Evolutionary conservation across 163 green algal genomes (phyloP).

Genomic region (Chlorella variabilis): DNA sequence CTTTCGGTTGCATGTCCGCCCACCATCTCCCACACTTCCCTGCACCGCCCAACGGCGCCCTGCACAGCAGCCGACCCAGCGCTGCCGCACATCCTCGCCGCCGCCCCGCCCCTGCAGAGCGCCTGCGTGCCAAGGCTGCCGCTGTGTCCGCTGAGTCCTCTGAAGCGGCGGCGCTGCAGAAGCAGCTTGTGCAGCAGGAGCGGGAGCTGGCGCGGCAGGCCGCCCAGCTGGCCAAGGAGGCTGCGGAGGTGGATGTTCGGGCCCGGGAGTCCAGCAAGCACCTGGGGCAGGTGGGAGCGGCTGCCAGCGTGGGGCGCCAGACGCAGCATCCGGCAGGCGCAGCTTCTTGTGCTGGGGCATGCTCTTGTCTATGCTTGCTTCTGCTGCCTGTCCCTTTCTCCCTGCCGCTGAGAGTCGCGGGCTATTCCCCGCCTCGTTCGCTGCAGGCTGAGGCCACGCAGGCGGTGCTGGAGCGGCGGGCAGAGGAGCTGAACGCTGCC

Average conservation of each 20-base stretch:
- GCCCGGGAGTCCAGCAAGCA: slow-evolving; percentile 14
- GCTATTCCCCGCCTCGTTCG: too few relatives aligned
- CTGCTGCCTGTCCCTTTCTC: too few relatives aligned
- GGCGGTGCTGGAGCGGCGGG: slow-evolving; percentile 11
- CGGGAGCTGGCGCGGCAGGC: slow-evolving; percentile 41
- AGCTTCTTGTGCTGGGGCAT: too few relatives aligned
- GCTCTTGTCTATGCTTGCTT: too few relatives aligned
- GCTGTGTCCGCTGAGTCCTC: slow-evolving; percentile 37
- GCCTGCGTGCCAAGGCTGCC: slow-evolving; percentile 38
- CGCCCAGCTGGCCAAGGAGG: slow-evolving; percentile 41
- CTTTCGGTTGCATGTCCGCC: too few relatives aligned
- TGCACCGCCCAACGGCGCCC: too few relatives aligned
- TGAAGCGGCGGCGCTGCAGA: slow-evolving; percentile 39
- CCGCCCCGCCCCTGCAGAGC: slow-evolving; percentile 5
- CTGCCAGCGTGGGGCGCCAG: background rate
- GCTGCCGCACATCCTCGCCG: too few relatives aligned
- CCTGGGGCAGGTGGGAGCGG: slow-evolving; percentile 14
- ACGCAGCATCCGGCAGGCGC: too few relatives aligned
- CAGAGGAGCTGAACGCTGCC: slow-evolving; percentile 26
- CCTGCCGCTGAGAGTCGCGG: too few relatives aligned
- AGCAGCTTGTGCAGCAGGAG: slow-evolving; percentile 48
- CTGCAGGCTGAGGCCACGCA: slow-evolving; percentile 32
- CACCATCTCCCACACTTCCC: too few relatives aligned
- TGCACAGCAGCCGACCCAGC: too few relatives aligned
- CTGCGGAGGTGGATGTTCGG: slow-evolving; percentile 44